These are phyloP conservation scores for Lyophyllum decastes DNA, from an alignment of 768 basidiomycete species.

Conservation along the genomic window DNA sequence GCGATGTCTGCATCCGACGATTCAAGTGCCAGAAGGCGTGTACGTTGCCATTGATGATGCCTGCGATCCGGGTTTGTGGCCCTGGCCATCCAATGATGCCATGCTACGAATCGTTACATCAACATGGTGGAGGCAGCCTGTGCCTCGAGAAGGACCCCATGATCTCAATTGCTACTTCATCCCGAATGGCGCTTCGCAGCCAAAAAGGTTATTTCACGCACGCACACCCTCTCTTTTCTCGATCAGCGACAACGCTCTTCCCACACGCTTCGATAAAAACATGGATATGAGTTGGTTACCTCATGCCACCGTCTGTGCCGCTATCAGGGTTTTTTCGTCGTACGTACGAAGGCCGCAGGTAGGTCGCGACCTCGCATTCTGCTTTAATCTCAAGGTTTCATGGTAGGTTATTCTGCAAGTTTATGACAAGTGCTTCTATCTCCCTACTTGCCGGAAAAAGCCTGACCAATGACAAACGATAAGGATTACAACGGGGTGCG, in stretches of 20 bases:
- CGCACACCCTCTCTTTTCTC: background rate
- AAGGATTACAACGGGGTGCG: background rate
- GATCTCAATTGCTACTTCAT: background rate
- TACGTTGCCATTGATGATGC: background rate
- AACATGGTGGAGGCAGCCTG: background rate
- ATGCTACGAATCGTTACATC: background rate
- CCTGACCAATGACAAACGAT: background rate
- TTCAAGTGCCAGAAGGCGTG: background rate
- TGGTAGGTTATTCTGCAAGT: background rate
- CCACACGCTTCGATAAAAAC: background rate
- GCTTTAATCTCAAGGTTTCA: background rate
- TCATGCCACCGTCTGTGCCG: background rate
- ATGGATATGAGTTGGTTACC: background rate
- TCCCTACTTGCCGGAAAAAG: background rate
- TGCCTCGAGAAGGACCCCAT: background rate
- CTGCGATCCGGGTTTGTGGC: background rate
- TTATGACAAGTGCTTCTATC: background rate
- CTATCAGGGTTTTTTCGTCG: background rate
- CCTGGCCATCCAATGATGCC: background rate
- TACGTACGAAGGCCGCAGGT: background rate
- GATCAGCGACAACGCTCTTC: slow-evolving; percentile 1
- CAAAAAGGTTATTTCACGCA: slow-evolving; percentile 12
- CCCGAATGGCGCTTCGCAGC: slow-evolving; percentile 1
- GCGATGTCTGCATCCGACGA: background rate
- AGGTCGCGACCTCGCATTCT: background rate